A percentile compares a stretch with the other conserved stretches of the same genome.
phyloP scores from a whole-genome alignment of 257 asterid genomes.

The Jacaranda mimosifolia region DNA sequence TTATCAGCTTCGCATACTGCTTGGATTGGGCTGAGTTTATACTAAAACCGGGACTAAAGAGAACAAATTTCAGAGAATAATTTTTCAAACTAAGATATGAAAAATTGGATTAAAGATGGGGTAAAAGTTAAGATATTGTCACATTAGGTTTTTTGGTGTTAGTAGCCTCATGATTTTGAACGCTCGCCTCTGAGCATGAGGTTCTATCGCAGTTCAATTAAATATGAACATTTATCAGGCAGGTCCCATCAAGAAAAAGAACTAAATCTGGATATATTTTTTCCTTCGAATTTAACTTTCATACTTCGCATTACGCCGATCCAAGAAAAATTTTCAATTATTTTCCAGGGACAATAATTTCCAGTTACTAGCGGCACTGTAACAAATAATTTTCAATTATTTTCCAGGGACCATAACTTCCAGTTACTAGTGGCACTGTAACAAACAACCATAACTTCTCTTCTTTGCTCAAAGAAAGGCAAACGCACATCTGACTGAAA shows the following conservation, averaged over 20 bases:
- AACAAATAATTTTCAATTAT: slow-evolving; percentile 4
- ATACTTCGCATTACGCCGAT: background rate
- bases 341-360: background rate
- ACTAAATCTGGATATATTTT: too few relatives aligned
- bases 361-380: background rate
- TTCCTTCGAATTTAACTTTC: too few relatives aligned
- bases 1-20: too few relatives aligned
- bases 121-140: background rate
- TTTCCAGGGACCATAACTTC: background rate
- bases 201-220: background rate
- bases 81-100: background rate
- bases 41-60: background rate
- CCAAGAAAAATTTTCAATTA: too few relatives aligned
- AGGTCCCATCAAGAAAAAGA: background rate
- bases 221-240: background rate
- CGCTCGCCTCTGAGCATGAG: too few relatives aligned
- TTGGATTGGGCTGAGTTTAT: too few relatives aligned
- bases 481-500: background rate
- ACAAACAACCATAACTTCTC: slow-evolving; percentile 14
- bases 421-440: background rate
- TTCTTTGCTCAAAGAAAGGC: slow-evolving; percentile 21
- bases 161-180: too few relatives aligned
- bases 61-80: background rate
- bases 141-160: too few relatives aligned
- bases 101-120: background rate